Evolutionary conservation across 345 rosid species (phyloP).

Genomic region (Boechera retrofracta): DNA sequence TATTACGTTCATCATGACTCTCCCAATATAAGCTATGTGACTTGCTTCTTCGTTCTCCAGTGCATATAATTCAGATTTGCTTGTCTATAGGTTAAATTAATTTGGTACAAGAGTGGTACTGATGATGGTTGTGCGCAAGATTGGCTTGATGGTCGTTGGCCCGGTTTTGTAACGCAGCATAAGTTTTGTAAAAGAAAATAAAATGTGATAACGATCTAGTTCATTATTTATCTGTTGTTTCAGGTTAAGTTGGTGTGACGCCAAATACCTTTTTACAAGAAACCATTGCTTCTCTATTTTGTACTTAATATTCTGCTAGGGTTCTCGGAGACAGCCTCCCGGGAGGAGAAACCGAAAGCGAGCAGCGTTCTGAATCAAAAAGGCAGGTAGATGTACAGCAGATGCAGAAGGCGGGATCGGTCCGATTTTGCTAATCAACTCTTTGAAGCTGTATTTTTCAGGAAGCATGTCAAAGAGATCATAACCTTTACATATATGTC

Average conservation of each 20-base stretch:
- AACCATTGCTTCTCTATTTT: neutral
- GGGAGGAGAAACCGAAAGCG: slow-evolving; percentile 87
- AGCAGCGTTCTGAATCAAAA: slow-evolving; percentile 79
- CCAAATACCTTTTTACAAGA: neutral
- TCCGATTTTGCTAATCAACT: slow-evolving; percentile 86
- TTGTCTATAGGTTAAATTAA: neutral
- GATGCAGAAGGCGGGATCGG: slow-evolving; percentile 73
- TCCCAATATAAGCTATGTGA: neutral
- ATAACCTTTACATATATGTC: slow-evolving; percentile 66
- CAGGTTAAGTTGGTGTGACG: neutral
- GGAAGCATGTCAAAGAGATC: slow-evolving; percentile 93
- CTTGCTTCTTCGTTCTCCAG: neutral
- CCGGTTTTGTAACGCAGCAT: neutral
- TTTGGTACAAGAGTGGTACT: neutral
- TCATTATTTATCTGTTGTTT: slow-evolving; percentile 3
- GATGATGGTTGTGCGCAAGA: neutral
- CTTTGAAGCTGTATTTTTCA: slow-evolving; percentile 77
- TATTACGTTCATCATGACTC: neutral
- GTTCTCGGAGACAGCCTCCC: slow-evolving; percentile 69
- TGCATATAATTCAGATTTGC: neutral
- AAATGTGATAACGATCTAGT: neutral
- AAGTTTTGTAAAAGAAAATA: neutral
- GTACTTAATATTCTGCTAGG: slow-evolving; percentile 8
- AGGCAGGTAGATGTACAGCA: slow-evolving; percentile 91
- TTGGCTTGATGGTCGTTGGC: neutral